Percentiles rank a stretch among this genome's conserved stretches.
These are phyloP conservation scores for Aspergillus arachidicola DNA, from an alignment of 2,329 filamentous ascomycete genomes.

Conservation along the genomic window DNA sequence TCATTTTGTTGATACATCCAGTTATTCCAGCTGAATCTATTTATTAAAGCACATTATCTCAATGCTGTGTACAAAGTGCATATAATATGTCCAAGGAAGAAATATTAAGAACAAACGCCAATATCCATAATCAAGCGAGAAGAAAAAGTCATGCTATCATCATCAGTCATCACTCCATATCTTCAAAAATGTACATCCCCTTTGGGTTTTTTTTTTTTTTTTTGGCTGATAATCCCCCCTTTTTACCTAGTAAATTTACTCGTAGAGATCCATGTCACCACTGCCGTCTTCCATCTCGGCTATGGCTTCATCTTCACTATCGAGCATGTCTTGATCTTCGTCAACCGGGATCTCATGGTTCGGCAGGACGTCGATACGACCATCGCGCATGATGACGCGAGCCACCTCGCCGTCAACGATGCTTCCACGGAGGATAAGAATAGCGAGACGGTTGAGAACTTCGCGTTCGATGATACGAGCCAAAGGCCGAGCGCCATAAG, in stretches of 20 bases:
- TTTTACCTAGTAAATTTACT: conserved; percentile 28
- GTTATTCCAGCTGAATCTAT: background rate
- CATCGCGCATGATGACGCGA: conserved; percentile 74
- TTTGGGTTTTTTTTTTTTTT: background rate
- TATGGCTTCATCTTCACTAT: conserved; percentile 73
- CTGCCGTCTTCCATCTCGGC: conserved; percentile 67
- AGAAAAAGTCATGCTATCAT: conserved; percentile 2
- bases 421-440: conserved; percentile 82
- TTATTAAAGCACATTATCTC: background rate
- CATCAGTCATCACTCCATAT: conserved; percentile 3
- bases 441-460: conserved; percentile 88
- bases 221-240: background rate
- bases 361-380: conserved; percentile 76
- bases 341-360: conserved; percentile 73
- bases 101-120: background rate
- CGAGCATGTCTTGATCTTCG: conserved; percentile 72
- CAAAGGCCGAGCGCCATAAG: conserved; percentile 89
- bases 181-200: background rate
- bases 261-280: conserved; percentile 66
- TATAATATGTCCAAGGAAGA: background rate
- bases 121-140: background rate
- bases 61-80: background rate
- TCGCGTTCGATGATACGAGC: conserved; percentile 94
- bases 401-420: conserved; percentile 86
- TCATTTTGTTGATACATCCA: background rate